Percentiles rank a stretch among this genome's conserved stretches.
Conservation (phyloP, 352 stramenopile species). For the Globisporangium iwayamae region DNA sequence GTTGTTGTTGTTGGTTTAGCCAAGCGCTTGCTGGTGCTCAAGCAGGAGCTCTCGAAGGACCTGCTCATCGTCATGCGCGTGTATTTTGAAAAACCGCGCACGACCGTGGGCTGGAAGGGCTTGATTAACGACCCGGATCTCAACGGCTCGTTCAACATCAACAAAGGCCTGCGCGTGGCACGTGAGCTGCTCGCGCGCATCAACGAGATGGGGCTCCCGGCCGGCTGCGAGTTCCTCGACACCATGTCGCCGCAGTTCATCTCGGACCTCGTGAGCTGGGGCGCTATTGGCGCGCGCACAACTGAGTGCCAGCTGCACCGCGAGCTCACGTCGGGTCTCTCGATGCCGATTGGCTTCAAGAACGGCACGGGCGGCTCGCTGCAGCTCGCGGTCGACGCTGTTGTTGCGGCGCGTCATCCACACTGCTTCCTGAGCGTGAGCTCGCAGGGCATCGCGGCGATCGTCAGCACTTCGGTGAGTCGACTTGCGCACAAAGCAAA, state of each 20-base stretch:
- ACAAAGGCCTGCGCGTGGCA: conserved; percentile 84
- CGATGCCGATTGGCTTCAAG: conserved; percentile 91
- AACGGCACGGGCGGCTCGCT: conserved; percentile 86
- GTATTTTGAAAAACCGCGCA: conserved; percentile 91
- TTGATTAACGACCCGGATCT: conserved; percentile 91
- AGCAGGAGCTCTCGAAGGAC: conserved; percentile 77
- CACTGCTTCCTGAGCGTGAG: conserved; percentile 89
- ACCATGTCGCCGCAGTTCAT: conserved; percentile 91
- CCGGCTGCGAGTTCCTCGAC: conserved; percentile 87
- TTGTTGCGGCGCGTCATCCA: conserved; percentile 75
- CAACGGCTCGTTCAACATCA: conserved; percentile 90
- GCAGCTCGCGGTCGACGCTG: conserved; percentile 83
- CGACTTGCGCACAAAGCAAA: no score
- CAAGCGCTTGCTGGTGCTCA: conserved; percentile 55
- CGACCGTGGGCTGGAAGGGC: conserved; percentile 88
- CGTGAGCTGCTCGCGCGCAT: conserved; percentile 82
- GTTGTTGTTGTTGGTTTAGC: conserved; percentile 15
- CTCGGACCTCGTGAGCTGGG: conserved; percentile 86
- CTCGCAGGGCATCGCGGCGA: conserved; percentile 81
- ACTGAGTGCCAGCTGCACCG: conserved; percentile 89
- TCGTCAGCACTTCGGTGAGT: conserved; percentile 73
- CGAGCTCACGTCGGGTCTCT: conserved; percentile 86
- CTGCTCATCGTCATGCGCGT: conserved; percentile 89
- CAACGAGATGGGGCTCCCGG: conserved; percentile 83
- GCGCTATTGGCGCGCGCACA: conserved; percentile 87